Evolutionary conservation across 228 moss, liverwort and hornwort species (phyloP).

Genomic region (Sphagnum fallax): DNA sequence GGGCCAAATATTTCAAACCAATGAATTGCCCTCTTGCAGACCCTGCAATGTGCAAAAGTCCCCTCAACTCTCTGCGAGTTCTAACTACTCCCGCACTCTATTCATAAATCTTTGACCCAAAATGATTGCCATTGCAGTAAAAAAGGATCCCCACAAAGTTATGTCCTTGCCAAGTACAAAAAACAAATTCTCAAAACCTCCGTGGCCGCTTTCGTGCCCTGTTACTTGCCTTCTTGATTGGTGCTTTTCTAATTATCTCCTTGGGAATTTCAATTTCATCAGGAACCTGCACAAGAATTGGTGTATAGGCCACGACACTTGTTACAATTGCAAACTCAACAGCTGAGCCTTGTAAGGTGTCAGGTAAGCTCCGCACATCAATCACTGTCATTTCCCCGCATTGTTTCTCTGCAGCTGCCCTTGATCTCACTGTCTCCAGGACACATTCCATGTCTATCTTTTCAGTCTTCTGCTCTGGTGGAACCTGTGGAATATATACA

Average conservation of each 20-base stretch:
- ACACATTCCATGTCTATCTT: slow-evolving; percentile 34
- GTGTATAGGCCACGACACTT: slow-evolving; percentile 31
- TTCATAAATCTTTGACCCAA: too few species aligned
- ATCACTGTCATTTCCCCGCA: slow-evolving; percentile 47
- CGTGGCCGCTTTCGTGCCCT: slow-evolving; percentile 26
- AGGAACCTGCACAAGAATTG: slow-evolving; percentile 4
- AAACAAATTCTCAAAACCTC: slow-evolving; percentile 18
- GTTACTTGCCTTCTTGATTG: slow-evolving; percentile 13
- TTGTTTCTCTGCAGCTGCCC: slow-evolving; percentile 42
- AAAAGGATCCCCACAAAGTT: too few species aligned
- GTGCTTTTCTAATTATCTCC: slow-evolving; percentile 15
- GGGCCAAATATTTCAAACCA: too few species aligned
- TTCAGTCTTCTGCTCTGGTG: slow-evolving; percentile 25
- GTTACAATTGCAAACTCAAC: slow-evolving; percentile 55
- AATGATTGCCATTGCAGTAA: too few species aligned
- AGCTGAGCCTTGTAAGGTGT: slow-evolving; percentile 56
- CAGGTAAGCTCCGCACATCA: slow-evolving; percentile 30
- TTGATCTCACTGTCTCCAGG: slow-evolving; percentile 44
- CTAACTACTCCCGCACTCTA: too few species aligned
- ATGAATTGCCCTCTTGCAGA: too few species aligned
- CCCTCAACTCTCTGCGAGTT: too few species aligned
- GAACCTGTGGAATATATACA: slow-evolving; percentile 14
- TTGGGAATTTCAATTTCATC: slow-evolving; percentile 7
- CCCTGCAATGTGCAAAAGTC: too few species aligned
- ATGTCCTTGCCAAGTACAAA: too few species aligned